Evolutionary conservation across 345 rosid species (phyloP).

Genomic region (Syzygium aromaticum): DNA sequence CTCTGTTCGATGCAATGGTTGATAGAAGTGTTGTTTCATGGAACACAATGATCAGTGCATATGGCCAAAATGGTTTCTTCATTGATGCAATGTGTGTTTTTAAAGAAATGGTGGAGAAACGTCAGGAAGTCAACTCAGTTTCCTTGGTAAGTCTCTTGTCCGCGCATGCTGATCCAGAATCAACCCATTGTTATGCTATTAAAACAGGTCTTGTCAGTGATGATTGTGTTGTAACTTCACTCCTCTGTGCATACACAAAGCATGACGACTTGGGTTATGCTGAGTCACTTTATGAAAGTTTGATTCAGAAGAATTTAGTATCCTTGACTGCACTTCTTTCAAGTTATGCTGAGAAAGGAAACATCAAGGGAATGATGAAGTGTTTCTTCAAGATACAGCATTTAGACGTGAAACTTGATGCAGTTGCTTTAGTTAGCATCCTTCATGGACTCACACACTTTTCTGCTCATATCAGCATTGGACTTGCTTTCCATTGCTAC

Average conservation of each 20-base stretch:
- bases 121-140: constrained; percentile 36
- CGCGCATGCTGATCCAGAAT: constrained; percentile 33
- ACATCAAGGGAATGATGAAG: constrained; percentile 22
- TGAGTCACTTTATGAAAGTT: constrained; percentile 32
- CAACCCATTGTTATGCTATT: constrained; percentile 42
- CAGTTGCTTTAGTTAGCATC: constrained; percentile 63
- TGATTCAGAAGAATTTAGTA: constrained; percentile 38
- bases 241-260: constrained; percentile 56
- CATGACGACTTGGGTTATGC: constrained; percentile 38
- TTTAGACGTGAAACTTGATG: constrained; percentile 49
- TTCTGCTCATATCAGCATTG: constrained; percentile 21
- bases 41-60: constrained; percentile 77
- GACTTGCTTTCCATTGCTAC: constrained; percentile 53
- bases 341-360: constrained; percentile 51
- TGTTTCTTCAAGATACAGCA: constrained; percentile 38
- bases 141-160: constrained; percentile 56
- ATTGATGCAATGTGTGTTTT: constrained; percentile 43
- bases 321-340: constrained; percentile 60
- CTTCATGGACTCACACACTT: constrained; percentile 46
- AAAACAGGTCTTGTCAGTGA: constrained; percentile 42
- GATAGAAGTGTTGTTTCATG: constrained; percentile 60
- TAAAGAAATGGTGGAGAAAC: constrained; percentile 33
- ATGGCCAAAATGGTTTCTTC: constrained; percentile 44
- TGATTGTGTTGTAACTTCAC: constrained; percentile 45
- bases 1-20: constrained; percentile 39